Base-by-base conservation (phyloP, 2,329 filamentous ascomycete genomes). In the Fusarium oligoseptatum region DNA sequence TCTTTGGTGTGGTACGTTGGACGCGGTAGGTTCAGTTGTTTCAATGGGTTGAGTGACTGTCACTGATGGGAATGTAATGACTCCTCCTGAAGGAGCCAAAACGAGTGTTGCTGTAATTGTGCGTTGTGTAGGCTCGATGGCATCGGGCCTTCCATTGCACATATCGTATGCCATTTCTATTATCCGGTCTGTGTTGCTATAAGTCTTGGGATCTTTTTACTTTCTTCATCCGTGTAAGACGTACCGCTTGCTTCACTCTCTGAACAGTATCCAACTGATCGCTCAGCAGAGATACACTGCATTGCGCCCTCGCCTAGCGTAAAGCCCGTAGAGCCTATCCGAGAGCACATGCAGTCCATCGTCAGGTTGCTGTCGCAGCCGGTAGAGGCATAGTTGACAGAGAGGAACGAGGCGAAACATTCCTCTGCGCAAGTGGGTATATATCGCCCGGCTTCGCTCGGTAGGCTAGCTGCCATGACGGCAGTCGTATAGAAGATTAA, bases 231-330 rank as follows among this genome's bases (percentile, higher is more conserved):
- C 15, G 4, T 29, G 27, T 36, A 55, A 48, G 24, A 77, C 83
- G 68, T 76, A 84, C 83, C 77, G 65, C 66, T 78, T 6, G 79
- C 80, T 36, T 89, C 86, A 12, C 82, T 77, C 4, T 84, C 83
- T 6, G 83, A 80, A 80, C 93, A 95, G 15, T 82, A 83, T 3
- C 87, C 87, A 52, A 86, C 77, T 39, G 81, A 81, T 66, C 80
- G 82, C 77, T 89, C 87, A 9, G 89, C 89, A 10, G 88, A 84
- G 37, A 93, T 87, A 80, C 93, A 95, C 78, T 92, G 89, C 71
- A 94, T 82, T 6, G 90, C 92, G 12, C 88, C 92, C 82, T 95
- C 93, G n/a, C 92, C 92, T 57, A 94, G 78, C 2, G 93, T 94
- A 76, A 91, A 92, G 11, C 91, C 92, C 34, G 88, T 88, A 14